These are phyloP conservation scores for Geotrichum candidum DNA, from an alignment of 1,139 yeast genomes.

Conservation along the genomic window DNA sequence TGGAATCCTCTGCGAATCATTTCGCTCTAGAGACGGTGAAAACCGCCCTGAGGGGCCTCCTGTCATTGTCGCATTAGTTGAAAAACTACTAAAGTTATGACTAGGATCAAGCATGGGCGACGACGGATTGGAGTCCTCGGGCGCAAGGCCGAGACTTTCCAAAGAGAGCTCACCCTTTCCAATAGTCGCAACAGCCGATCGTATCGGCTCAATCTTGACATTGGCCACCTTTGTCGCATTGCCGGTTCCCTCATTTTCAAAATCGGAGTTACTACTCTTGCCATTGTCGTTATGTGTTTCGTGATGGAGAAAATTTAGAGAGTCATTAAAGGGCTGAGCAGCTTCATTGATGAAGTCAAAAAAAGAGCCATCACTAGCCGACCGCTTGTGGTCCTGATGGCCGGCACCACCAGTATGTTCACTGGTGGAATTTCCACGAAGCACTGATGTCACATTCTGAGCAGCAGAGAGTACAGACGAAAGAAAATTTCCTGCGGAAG, in stretches of 20 bases:
- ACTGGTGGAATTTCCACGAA: constrained; percentile 17
- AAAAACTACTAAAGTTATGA: background rate
- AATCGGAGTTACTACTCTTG: constrained; percentile 4
- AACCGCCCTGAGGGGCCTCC: background rate
- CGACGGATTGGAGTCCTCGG: constrained; percentile 18
- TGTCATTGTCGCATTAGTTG: background rate
- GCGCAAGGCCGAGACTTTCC: constrained; percentile 45
- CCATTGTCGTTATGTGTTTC: background rate
- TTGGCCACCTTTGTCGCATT: constrained; percentile 23
- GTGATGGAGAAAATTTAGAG: background rate
- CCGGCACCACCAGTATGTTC: background rate
- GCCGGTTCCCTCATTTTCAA: constrained; percentile 4
- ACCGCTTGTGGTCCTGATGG: constrained; percentile 15
- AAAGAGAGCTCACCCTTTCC: constrained; percentile 69
- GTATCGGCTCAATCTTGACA: constrained; percentile 54
- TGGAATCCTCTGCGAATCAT: background rate
- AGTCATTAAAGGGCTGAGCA: constrained; percentile 9
- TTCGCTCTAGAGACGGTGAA: background rate
- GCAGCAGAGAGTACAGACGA: constrained; percentile 31
- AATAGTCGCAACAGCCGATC: constrained; percentile 49
- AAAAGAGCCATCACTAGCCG: constrained; percentile 20
- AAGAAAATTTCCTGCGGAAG: constrained; percentile 19
- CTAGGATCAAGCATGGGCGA: constrained; percentile 21
- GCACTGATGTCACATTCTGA: constrained; percentile 32
- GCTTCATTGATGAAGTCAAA: constrained; percentile 19